Evolutionary conservation across 768 basidiomycete species (phyloP), one percentile per base, ranked within the genome.

Genomic region (Neoboletus brunneissimus): DNA sequence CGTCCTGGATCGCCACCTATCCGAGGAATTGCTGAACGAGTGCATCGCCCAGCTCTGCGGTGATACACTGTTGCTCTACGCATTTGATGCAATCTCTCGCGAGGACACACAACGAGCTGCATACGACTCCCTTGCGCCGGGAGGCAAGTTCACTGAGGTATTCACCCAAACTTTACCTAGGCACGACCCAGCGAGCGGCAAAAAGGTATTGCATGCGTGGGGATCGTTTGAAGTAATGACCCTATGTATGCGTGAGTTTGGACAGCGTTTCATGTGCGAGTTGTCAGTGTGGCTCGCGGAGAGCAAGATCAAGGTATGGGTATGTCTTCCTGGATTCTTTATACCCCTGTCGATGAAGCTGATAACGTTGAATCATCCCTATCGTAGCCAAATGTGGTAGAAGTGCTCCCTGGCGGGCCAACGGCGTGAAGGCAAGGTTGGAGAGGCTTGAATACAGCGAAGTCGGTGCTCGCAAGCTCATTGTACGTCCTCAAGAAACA

Each of bases 1-100:
- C 48, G 63, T 76, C 27, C 51, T 77, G 32, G 71, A 69, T 63
- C 62, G 64, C 25, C 46, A 61, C 54, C 54, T 72, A 2, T 22
- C 66, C 5, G 34, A 54, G 7, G 16, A 41, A 10, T 23, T 20
- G 5, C 22, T 54, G 13, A 50, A 47, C 3, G 45, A 52, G 8
- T 20, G 9, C 1, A 44, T 56, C 15, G 20, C 34, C 1, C 20
- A 55, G 29, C 29, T 56, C 31, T 46, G 42, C 5, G 31, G 18
- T 0, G 43, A 32, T 4, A 37, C 15, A 10, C 58, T 55, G 16
- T n/a, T 63, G 2, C 29, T 23, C 11, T 57, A 32, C 27, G 58
- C 48, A 3, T 64, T 60, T 51, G 75, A 74, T 44, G 64, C 72
- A 0, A 58, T 75, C 38, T 64, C 73, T 2, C n/a, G 40, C 22